Base-by-base conservation (phyloP, 768 basidiomycete genomes). In the Pholiota microspora region DNA sequence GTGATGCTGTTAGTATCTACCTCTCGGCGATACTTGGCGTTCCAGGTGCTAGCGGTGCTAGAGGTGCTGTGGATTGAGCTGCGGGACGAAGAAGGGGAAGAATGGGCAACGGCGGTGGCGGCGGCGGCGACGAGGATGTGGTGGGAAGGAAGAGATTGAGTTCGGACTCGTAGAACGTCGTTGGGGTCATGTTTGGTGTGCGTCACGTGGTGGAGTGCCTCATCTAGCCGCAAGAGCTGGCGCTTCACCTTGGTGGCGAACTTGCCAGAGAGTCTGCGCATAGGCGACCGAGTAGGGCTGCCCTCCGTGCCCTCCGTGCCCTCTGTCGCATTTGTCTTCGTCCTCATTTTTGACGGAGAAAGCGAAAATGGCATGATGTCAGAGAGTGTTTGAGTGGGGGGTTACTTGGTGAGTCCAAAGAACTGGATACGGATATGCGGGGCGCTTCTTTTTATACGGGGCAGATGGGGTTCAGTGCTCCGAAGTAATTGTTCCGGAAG, bases 111-210 rank as follows among this genome's bases (percentile, higher is more conserved):
- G n/a, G n/a, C n/a, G 54, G 73, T 31, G 29, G 6, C 29, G 29
- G 29, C 29, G 29, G 29, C 57, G 74, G 73, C 58, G 59, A 67
- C 67, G 77, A 78, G 58, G 72, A 75, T 64, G 76, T 78, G 51
- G 49, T 65, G 61, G 57, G 64, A 62, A 29, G 62, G 62, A 42
- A 62, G 60, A 45, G 65, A 66, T 56, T 62, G 59, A 55, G 58
- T 57, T 47, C 60, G 57, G 52, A 40, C 45, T 52, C 56, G 49
- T 31, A 31, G 7, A 31, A 31, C 34, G 0, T 55, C 54, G 34
- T 55, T 52, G 18, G 59, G 45, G 31, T 67, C 60, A 51, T 70
- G 66, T 51, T 64, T 61, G 60, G 62, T 64, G 50, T 63, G 64
- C 16, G 69, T 70, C 71, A 73, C 69, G 65, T 71, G 71, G 61